These are phyloP conservation scores for Epichloe scottii DNA, from an alignment of 2,329 filamentous ascomycete species.

Conservation along the genomic window DNA sequence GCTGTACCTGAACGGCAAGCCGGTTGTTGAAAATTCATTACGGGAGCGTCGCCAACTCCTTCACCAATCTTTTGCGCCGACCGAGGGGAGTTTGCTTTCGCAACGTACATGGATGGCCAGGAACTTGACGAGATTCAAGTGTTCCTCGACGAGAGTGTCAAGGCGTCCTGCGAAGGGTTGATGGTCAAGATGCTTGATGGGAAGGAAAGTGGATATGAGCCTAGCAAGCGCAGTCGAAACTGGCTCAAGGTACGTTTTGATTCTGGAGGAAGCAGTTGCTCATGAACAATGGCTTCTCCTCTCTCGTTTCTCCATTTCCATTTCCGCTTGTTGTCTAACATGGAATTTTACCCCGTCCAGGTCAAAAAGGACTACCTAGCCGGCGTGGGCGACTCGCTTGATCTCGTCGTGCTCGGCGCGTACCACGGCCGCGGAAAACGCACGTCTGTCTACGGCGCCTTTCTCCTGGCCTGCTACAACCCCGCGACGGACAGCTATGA, in stretches of 20 bases:
- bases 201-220: conserved; percentile 84
- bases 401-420: conserved; percentile 88
- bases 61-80: conserved; percentile 55
- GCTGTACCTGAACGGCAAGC: conserved; percentile 82
- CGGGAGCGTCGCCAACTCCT: conserved; percentile 73
- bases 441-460: conserved; percentile 89
- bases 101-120: conserved; percentile 73
- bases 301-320: background rate
- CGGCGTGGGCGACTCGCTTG: conserved; percentile 87
- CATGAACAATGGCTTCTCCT: background rate
- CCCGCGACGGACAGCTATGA: conserved; percentile 70
- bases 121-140: conserved; percentile 88
- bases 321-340: background rate
- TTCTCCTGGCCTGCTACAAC: conserved; percentile 92
- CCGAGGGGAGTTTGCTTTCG: conserved; percentile 90
- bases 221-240: conserved; percentile 89
- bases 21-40: conserved; percentile 76
- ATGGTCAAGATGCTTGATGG: conserved; percentile 99
- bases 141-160: conserved; percentile 88
- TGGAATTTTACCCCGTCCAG: conserved; percentile 23
- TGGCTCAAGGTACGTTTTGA: conserved; percentile 70
- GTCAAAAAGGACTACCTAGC: conserved; percentile 97
- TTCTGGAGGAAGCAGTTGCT: background rate
- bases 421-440: conserved; percentile 94
- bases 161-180: conserved; percentile 88